Base-by-base conservation (phyloP, 2,329 filamentous ascomycete genomes). In the Fusarium oxysporum region DNA sequence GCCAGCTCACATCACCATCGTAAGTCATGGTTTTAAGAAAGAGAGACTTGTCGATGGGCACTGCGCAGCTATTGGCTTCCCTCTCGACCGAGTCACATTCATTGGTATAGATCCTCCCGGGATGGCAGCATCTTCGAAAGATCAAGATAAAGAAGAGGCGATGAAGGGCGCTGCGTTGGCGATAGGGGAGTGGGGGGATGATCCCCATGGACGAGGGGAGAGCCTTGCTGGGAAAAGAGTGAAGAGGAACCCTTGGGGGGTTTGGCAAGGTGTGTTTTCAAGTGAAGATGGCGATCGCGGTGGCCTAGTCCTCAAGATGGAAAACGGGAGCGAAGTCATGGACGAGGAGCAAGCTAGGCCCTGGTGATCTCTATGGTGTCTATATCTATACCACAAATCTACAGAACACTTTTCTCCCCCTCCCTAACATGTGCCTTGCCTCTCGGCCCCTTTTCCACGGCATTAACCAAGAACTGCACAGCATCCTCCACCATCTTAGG, bases 21-120 rank as follows among this genome's bases (percentile, higher is more conserved):
- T 94, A 44, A 92, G 90, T 73, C 92, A 94, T 77, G 88, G 82
- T 10, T 95, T 95, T 81, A 95, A 95, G 80, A 83, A 85, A 21
- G 78, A 82, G 13, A 86, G 92, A 3, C 88, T 94, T 30, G 81
- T 92, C 55, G 86, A 91, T 35, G 85, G 87, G 6, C 92, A 95
- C 82, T 89, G 91, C 72, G 82, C 80, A 10, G 91, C 91, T 19
- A 83, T 94, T n/a, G 85, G 86, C 0, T 90, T 88, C 57, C 85
- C 87, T 0, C 65, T 82, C 2, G 76, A 83, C 1, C 79, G 80
- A 2, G 84, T 90, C 2, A 56, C 51, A 0, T 92, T 90, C 60
- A 74, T 92, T 11, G 92, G 92, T 0, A 88, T 93, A 56, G 89
- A 94, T 76, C 92, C 92, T 21, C 87, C 87, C 0, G 82, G 83